Conservation (phyloP, 2,329 filamentous ascomycete species). For the Pseudocercospora pini-densiflorae region DNA sequence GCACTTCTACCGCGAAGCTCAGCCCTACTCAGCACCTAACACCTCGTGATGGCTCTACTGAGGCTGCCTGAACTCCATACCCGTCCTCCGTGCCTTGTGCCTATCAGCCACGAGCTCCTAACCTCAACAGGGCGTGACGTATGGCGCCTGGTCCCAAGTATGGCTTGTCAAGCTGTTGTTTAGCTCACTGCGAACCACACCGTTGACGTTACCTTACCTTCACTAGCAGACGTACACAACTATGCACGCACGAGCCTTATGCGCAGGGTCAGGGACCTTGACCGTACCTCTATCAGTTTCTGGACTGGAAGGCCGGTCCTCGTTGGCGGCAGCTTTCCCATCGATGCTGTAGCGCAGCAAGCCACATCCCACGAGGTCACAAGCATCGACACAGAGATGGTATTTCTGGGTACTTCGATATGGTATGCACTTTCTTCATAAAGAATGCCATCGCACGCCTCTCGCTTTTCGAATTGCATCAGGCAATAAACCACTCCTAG, state of each 20-base stretch:
- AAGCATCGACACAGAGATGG: background rate
- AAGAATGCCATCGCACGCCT: constrained; percentile 8
- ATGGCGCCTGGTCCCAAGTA: constrained; percentile 12
- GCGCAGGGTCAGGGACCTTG: constrained; percentile 1
- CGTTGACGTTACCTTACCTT: constrained; percentile 15
- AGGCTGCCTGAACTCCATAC: constrained; percentile 24
- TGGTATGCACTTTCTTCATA: constrained; percentile 8
- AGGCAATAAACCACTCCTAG: constrained; percentile 1
- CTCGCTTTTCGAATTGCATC: constrained; percentile 1
- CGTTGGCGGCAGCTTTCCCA: constrained; percentile 9
- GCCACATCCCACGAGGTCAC: constrained; percentile 17
- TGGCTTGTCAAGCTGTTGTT: constrained; percentile 14
- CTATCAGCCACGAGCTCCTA: constrained; percentile 13
- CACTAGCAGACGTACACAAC: background rate
- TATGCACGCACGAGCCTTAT: constrained; percentile 4
- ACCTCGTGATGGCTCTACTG: constrained; percentile 22
- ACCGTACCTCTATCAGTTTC: constrained; percentile 6
- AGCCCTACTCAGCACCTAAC: constrained; percentile 3
- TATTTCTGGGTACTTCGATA: background rate
- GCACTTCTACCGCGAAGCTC: constrained; percentile 2
- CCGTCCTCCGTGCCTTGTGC: constrained; percentile 4
- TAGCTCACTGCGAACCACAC: constrained; percentile 5
- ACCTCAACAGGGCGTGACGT: constrained; percentile 22
- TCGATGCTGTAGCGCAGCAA: constrained; percentile 14
- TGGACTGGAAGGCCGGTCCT: constrained; percentile 11